Percentiles rank a stretch among this genome's conserved stretches.
phyloP scores from a whole-genome alignment of 208 protist genomes.

The Angomonas ambiguus region DNA sequence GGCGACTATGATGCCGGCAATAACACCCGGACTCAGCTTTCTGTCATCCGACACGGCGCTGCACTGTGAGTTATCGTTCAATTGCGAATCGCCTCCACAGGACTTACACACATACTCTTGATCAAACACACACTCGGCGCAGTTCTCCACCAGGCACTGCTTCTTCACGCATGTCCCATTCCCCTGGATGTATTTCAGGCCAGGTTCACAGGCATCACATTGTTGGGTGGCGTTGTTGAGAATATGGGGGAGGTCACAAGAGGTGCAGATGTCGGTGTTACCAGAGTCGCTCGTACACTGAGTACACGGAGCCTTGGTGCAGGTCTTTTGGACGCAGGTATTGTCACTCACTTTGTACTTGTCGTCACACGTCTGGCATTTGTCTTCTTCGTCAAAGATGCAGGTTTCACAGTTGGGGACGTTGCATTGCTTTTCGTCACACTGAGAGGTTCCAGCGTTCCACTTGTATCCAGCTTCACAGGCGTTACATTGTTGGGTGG shows the following conservation, averaged over 20 bases:
- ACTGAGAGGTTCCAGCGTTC: too few relatives aligned
- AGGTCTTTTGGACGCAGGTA: background rate
- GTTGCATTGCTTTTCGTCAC: too few relatives aligned
- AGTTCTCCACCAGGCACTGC: background rate
- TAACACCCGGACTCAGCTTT: background rate
- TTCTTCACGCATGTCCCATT: too few relatives aligned
- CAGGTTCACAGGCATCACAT: too few relatives aligned
- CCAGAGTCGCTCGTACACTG: too few relatives aligned
- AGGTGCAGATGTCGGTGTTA: too few relatives aligned
- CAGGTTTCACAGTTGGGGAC: background rate
- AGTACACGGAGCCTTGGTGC: background rate
- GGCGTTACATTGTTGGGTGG: too few relatives aligned
- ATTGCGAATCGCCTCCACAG: background rate
- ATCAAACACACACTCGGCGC: background rate
- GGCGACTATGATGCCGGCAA: background rate
- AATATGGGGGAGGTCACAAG: too few relatives aligned
- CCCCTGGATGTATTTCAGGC: too few relatives aligned
- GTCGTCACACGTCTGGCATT: background rate
- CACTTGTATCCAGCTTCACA: too few relatives aligned
- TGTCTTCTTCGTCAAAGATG: background rate
- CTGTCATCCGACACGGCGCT: background rate
- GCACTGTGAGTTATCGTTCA: too few relatives aligned
- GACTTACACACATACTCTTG: background rate
- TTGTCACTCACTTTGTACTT: background rate
- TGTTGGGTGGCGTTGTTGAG: too few relatives aligned